Base-by-base conservation (phyloP, 225 moss, liverwort and hornwort species). In the Pseudisothecium myosuroides region DNA sequence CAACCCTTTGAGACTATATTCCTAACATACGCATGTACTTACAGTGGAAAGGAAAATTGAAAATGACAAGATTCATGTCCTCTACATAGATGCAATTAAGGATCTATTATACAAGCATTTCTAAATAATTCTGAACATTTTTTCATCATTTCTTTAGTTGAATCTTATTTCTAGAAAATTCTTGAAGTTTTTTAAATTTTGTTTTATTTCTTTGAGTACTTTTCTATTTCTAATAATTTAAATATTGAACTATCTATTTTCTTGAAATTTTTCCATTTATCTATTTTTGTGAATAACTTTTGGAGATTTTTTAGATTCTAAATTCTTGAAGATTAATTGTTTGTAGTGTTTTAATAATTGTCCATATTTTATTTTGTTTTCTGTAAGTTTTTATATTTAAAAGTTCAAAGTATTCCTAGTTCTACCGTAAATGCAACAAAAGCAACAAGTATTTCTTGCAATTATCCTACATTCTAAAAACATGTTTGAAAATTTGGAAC, bases 1-100 rank as follows among this genome's bases (percentile, higher is more conserved):
- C 11, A 18, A 47, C 2, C 17, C 14, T 47, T 18, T 2, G 0
- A 23, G 1, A 77, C 4, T 54, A 50, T 34, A 23, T 36, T 77
- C 14, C 54, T 23, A 52, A 23, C 4, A 49, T 77, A 54, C 2
- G 4, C 23, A 14, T 77, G 34, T 24, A 13, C 9, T 76, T 49
- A 36, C 1, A 0, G 0, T 76, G 2, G 6, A 36, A 22, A 36
- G 1, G 4, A 37, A 54, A 21, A 36, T 22, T 9, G 36, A 14
- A 54, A 15, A 77, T 45, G 18, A 2, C 11, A 54, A 77, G 3
- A 23, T 36, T 76, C 32, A 20, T 34, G 3, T 23, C 36, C 4
- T 23, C 14, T 0, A 36, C 3, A 36, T 52, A 3, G 20, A 5
- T 52, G 21, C 34, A 50, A 49, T 5, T 32, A 14, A 52, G 5